phyloP scores from a whole-genome alignment of 768 basidiomycete genomes.

The Hortiboletus flavorubellus region DNA sequence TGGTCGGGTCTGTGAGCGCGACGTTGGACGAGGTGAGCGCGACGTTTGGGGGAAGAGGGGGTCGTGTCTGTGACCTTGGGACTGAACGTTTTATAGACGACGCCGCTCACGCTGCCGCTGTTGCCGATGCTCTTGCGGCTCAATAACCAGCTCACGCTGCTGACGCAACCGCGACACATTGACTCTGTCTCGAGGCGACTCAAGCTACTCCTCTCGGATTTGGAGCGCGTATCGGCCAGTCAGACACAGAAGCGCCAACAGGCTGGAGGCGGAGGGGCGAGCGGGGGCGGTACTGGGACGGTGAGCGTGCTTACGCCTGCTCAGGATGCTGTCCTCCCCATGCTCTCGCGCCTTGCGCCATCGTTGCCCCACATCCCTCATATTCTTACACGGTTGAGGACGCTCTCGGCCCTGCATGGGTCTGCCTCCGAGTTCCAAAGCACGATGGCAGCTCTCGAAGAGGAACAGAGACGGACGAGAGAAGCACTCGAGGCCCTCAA shows the following conservation, averaged over 20 bases:
- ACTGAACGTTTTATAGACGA: constrained; percentile 42
- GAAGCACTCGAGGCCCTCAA: constrained; percentile 66
- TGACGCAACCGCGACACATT: constrained; percentile 94
- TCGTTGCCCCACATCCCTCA: constrained; percentile 83
- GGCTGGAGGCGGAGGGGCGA: constrained; percentile 6
- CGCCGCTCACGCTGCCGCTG: constrained; percentile 76
- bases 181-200: constrained; percentile 93
- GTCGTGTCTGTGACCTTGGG: neutral
- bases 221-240: constrained; percentile 70
- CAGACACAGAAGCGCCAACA: constrained; percentile 26
- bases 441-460: constrained; percentile 62
- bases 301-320: constrained; percentile 29
- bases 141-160: constrained; percentile 79
- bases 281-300: constrained; percentile 6
- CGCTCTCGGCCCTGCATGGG: constrained; percentile 76
- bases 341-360: constrained; percentile 68
- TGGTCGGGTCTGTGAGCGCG: constrained; percentile 79
- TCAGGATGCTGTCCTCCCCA: constrained; percentile 62
- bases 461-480: constrained; percentile 63
- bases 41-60: neutral
- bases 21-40: constrained; percentile 74
- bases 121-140: constrained; percentile 78
- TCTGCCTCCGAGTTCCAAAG: constrained; percentile 76
- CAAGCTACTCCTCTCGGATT: constrained; percentile 87
- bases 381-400: constrained; percentile 83